Evolutionary conservation across 2,329 filamentous ascomycete species (phyloP), one percentile per base, ranked within the genome.

Genomic region (Grosmannia serpens): DNA sequence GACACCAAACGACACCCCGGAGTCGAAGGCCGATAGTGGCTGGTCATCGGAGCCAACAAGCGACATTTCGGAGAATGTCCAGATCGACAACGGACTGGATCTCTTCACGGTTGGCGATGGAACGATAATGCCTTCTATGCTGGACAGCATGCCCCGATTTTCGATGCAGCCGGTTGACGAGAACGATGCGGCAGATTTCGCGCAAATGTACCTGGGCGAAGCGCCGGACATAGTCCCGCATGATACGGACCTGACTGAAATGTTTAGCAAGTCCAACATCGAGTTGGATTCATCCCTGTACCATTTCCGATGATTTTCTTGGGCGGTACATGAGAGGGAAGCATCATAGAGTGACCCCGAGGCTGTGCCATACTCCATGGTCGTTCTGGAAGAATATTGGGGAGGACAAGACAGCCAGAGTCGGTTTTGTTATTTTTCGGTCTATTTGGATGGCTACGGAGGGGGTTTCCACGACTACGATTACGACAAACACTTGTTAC

Each of bases 1-100:
- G 59, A 82, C 82, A 27, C 82, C 82, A 0, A 82, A 84, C 60
- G 81, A 85, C 65, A 86, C 83, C 9, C 83, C 83, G 0, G 83
- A 85, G 63, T 85, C 82, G 2, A 81, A 75, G 68, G 83, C 84
- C 67, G 82, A 85, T 59, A 78, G 77, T 63, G 77, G 79, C 4
- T 68, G 73, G 10, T 84, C 82, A 47, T 62, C 62, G 57, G 82
- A 85, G 64, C 79, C 81, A 11, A 84, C 78, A 61, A 85, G 81
- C 65, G 83, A 86, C 63, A 78, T 85, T 22, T 77, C 80, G 3
- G 83, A 85, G 59, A 74, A 73, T 6, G 74, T 76, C 4, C 68
- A 71, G 20, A 71, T 83, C 17, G 81, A 84, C 50, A 77, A 84
- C 55, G 78, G 76, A 35, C 66, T 79, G 31, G 70, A 73, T 53